Conservation (phyloP, 192 early-diverging fungal genomes). For the Entomortierella lignicola region DNA sequence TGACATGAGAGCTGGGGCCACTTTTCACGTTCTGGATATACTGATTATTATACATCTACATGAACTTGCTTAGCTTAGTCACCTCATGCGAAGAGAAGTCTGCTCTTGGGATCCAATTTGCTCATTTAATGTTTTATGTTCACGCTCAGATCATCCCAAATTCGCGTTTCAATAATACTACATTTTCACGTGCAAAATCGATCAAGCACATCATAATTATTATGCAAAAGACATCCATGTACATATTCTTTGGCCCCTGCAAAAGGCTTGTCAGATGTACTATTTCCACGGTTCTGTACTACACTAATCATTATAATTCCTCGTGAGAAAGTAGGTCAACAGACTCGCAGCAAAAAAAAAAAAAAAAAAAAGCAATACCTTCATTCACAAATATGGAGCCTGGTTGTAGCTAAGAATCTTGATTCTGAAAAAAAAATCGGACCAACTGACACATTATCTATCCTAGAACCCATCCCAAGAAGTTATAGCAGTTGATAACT, state of each 20-base stretch:
- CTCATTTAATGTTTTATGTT: not conserved
- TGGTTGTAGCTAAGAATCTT: too few species aligned
- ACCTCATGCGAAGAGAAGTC: not conserved
- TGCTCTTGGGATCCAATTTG: not conserved
- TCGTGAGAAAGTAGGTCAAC: not conserved
- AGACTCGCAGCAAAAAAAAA: too few species aligned
- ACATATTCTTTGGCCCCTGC: not conserved
- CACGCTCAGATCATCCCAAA: slow-evolving; percentile 20
- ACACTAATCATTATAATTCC: not conserved
- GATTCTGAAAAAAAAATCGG: too few species aligned
- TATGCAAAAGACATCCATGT: not conserved
- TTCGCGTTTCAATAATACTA: not conserved
- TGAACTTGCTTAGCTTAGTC: not conserved
- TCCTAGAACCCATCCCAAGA: too few species aligned
- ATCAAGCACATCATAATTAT: not conserved
- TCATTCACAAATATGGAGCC: too few species aligned
- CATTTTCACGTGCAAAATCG: not conserved
- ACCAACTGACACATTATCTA: too few species aligned
- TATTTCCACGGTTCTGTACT: not conserved
- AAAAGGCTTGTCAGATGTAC: not conserved
- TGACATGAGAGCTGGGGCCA: not conserved
- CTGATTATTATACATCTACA: too few species aligned
- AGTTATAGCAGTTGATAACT: too few species aligned
- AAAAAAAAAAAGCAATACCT: too few species aligned
- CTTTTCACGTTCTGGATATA: not conserved